phyloP scores from a whole-genome alignment of 805 yeast species.

The Cyberlindnera sargentensis region DNA sequence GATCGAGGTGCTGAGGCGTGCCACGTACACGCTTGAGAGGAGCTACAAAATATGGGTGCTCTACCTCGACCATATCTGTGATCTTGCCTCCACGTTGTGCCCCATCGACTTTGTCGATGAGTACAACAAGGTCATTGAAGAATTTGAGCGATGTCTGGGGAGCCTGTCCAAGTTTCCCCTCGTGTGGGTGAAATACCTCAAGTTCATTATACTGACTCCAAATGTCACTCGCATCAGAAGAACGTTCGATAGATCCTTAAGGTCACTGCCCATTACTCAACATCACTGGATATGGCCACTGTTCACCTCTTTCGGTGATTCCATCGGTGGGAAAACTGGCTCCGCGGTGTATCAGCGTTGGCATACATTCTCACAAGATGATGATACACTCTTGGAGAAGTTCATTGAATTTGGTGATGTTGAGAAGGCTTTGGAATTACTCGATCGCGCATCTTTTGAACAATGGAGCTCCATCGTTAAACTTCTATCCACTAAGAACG shows the following conservation, averaged over 20 bases:
- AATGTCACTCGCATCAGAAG: conserved; percentile 33
- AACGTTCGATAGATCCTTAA: conserved; percentile 44
- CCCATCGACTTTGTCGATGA: conserved; percentile 26
- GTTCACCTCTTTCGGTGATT: conserved; percentile 42
- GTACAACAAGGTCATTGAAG: conserved; percentile 29
- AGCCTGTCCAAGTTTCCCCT: conserved; percentile 37
- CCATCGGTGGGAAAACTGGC: conserved; percentile 32
- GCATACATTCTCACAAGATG: conserved; percentile 22
- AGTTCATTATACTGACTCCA: conserved; percentile 31
- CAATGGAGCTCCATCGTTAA: no score
- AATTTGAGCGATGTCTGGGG: conserved; percentile 42
- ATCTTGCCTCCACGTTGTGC: conserved; percentile 22
- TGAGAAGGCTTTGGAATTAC: background rate
- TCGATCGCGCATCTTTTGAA: no score
- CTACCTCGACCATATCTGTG: conserved; percentile 38
- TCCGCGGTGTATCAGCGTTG: conserved; percentile 26
- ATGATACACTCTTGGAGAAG: conserved; percentile 28
- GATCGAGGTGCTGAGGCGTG: conserved; percentile 46
- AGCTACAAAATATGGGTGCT: conserved; percentile 50
- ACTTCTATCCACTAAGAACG: conserved; percentile 6
- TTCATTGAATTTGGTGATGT: conserved; percentile 28
- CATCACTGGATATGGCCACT: conserved; percentile 51
- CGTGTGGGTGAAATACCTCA: conserved; percentile 46
- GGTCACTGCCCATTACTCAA: conserved; percentile 40
- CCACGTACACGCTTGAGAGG: conserved; percentile 35